phyloP scores from a whole-genome alignment of 2,329 filamentous ascomycete genomes.

The Alternaria postmessia region DNA sequence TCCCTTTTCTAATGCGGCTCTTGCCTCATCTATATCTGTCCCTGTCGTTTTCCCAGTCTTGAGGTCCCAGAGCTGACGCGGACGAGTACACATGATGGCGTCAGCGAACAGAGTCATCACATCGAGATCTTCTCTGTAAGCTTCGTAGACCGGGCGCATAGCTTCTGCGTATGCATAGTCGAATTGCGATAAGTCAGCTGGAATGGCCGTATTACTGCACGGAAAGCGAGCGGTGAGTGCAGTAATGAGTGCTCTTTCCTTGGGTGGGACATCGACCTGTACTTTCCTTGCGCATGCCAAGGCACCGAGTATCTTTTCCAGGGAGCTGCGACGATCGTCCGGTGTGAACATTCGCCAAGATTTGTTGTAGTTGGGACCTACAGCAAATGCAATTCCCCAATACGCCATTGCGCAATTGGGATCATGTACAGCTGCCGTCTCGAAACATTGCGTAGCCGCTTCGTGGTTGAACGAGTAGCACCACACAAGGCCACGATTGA shows the following conservation, averaged over 20 bases:
- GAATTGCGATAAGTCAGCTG: not conserved
- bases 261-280: not conserved
- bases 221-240: not conserved
- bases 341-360: constrained; percentile 72
- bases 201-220: not conserved
- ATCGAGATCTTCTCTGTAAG: constrained; percentile 62
- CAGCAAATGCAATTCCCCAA: constrained; percentile 66
- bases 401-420: constrained; percentile 60
- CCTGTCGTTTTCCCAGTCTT: constrained; percentile 60
- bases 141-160: constrained; percentile 63
- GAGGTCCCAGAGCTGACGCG: constrained; percentile 68
- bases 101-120: constrained; percentile 68
- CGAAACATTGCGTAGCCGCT: constrained; percentile 69
- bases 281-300: not conserved
- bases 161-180: constrained; percentile 66
- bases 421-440: constrained; percentile 62
- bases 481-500: constrained; percentile 73
- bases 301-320: constrained; percentile 63
- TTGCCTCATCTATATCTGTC: not conserved
- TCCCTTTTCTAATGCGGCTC: not conserved
- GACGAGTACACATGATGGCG: constrained; percentile 67
- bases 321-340: constrained; percentile 55
- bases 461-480: constrained; percentile 76
- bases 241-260: not conserved
- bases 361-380: constrained; percentile 79